Base-by-base conservation (phyloP, 441 rosid species). In the Omphalea diandra region DNA sequence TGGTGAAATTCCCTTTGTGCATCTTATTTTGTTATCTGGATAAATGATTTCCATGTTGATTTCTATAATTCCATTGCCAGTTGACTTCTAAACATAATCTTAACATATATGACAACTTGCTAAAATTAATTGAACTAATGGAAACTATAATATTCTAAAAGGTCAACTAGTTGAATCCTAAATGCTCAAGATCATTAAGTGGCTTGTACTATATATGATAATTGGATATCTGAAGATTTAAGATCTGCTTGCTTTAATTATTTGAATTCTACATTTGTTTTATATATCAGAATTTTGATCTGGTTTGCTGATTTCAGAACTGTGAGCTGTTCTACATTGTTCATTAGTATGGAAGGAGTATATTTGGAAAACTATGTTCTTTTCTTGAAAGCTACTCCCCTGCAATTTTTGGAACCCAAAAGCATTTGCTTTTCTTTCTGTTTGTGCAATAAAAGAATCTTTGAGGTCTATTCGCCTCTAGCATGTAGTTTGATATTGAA, bases 81-180 rank as follows among this genome's bases (percentile, higher is more conserved):
- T 70, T 22, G 61, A 70, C 40, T 61, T 61, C 9, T 36, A 17
- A 40, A 36, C 27, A 61, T n/a, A 38, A 47, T 27, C 38, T n/a
- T 50, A 27, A 38, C 9, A 36, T 26, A 50, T 61, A 29, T 46
- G 38, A 33, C 22, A 62, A 20, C 22, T 63, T 71, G 52, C 15
- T 20, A 27, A n/a, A 9, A 35, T 50, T 36, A 47, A 1, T 58
- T 56, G 29, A 52, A 40, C 27, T 31, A 3, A 36, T 26, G 31
- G 65, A 33, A 55, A 44, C 57, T 29, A 64, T 31, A 17, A 59
- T 41, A 24, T 20, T 22, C 1, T 29, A 33, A 5, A 1, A 44
- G 27, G 65, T 44, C 14, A 59, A 15, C 54, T 47, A 7, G 58
- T 33, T 33, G 59, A 59, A 49, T 49, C 5, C 36, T 35, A 26